A percentile compares a stretch with the other conserved stretches of the same genome.
Conservation (phyloP, 1,139 yeast genomes). For the Yamadazyma songkhlaensis region DNA sequence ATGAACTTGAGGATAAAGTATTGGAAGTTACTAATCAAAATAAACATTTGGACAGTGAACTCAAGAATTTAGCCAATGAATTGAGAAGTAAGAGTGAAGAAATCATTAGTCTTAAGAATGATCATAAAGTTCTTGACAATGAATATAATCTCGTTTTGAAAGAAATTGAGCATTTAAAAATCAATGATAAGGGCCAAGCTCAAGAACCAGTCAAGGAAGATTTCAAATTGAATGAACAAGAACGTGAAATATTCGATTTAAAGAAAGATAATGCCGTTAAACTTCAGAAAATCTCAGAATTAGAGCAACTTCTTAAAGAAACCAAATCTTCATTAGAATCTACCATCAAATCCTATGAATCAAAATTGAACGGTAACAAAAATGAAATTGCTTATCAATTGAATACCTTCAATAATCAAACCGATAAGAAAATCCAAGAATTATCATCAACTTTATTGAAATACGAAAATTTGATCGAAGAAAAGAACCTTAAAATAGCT, state of each 20-base stretch:
- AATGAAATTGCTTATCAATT: conserved; percentile 25
- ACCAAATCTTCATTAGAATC: conserved; percentile 17
- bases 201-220: not conserved
- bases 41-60: not conserved
- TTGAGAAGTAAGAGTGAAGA: conserved; percentile 25
- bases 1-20: conserved; percentile 2
- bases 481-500: conserved; percentile 33
- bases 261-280: conserved; percentile 19
- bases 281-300: conserved; percentile 17
- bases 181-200: not conserved
- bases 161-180: not conserved
- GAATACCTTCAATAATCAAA: conserved; percentile 19
- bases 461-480: conserved; percentile 37
- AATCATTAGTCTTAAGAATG: conserved; percentile 18
- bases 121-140: conserved; percentile 13
- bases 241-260: conserved; percentile 19
- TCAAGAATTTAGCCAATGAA: not conserved
- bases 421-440: conserved; percentile 33
- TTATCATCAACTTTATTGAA: conserved; percentile 25
- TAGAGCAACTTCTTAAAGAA: conserved; percentile 17
- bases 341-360: conserved; percentile 20
- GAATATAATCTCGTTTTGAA: conserved; percentile 9
- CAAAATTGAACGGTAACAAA: conserved; percentile 23
- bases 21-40: not conserved
- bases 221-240: conserved; percentile 14